phyloP scores from a whole-genome alignment of 257 asterid genomes.

The Nicotiana undulata region DNA sequence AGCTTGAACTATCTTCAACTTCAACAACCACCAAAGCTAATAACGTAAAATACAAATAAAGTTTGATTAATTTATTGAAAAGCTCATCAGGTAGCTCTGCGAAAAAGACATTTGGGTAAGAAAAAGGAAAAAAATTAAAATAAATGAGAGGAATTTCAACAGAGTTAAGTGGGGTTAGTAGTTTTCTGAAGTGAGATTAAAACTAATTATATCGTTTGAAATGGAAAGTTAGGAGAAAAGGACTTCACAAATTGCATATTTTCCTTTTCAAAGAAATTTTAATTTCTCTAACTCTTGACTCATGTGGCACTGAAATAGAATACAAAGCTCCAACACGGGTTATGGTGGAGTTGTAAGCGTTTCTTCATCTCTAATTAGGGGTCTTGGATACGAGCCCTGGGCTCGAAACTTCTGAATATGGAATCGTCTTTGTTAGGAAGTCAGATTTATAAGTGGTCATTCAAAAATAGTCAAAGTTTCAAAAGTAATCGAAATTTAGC shows the following conservation, averaged over 20 bases:
- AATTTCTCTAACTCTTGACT: too few relatives aligned
- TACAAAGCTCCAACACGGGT: too few relatives aligned
- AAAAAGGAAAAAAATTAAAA: neutral
- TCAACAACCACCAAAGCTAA: neutral
- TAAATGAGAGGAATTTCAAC: neutral
- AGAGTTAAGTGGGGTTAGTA: slow-evolving; percentile 1
- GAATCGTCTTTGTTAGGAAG: too few relatives aligned
- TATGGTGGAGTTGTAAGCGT: too few relatives aligned
- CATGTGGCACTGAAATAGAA: too few relatives aligned
- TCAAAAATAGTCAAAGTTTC: too few relatives aligned
- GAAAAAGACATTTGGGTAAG: neutral
- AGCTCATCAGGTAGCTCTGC: neutral
- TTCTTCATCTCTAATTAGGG: too few relatives aligned
- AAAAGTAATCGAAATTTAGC: too few relatives aligned
- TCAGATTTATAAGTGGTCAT: too few relatives aligned
- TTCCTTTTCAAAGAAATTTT: too few relatives aligned
- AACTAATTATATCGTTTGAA: neutral
- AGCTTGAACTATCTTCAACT: neutral
- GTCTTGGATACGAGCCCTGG: fast-evolving
- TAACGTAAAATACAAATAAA: neutral
- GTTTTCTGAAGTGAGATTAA: neutral
- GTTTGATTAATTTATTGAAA: neutral
- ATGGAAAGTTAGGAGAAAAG: neutral
- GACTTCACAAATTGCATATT: neutral
- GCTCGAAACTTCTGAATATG: too few relatives aligned